These are phyloP conservation scores for Diaporthe longicolla DNA, from an alignment of 2,329 filamentous ascomycete genomes.

Conservation along the genomic window DNA sequence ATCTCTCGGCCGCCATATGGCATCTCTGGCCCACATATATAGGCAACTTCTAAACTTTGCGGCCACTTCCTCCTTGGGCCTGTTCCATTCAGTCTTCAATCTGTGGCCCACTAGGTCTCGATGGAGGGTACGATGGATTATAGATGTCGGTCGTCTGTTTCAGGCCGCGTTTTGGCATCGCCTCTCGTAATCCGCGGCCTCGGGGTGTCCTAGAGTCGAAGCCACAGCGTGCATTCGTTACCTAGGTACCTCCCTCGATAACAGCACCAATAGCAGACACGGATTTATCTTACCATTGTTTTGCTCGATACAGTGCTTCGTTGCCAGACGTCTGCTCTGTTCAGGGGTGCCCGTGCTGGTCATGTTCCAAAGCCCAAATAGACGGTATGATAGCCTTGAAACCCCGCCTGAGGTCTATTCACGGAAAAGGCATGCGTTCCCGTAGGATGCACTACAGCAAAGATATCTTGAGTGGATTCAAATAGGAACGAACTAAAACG, in stretches of 20 bases:
- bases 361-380: background rate
- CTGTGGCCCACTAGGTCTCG: background rate
- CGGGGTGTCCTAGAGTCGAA: background rate
- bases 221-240: background rate
- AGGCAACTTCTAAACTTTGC: background rate
- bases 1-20: background rate
- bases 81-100: background rate
- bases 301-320: background rate
- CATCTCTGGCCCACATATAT: background rate
- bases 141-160: background rate
- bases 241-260: too few species aligned
- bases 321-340: background rate
- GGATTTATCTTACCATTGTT: background rate
- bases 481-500: background rate
- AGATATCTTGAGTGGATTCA: background rate
- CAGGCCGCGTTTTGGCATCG: background rate
- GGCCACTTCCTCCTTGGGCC: background rate
- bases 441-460: too few species aligned
- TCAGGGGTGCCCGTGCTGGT: too few species aligned
- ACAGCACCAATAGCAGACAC: too few species aligned
- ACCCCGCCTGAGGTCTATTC: background rate
- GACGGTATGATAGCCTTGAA: too few species aligned
- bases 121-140: background rate
- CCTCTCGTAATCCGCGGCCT: background rate
- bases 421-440: too few species aligned